Base-by-base conservation (phyloP, 768 basidiomycete genomes). In the Pisolithus tinctorius region DNA sequence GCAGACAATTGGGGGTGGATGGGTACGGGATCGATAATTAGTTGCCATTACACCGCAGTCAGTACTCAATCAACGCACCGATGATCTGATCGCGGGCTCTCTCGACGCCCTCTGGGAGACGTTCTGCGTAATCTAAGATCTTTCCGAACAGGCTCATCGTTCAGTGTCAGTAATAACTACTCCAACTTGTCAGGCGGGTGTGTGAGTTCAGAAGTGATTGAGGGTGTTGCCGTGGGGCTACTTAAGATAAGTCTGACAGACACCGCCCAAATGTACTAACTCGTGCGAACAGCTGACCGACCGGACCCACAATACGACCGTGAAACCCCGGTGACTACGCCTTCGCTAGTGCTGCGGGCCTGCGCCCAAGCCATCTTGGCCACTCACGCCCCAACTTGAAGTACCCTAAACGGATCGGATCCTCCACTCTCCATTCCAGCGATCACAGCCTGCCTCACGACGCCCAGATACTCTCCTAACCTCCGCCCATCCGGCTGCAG, bases 401-500 rank as follows among this genome's bases (percentile, higher is more conserved):
- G 43, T 30, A 78, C 66, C 58, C 78, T 72, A 63, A 88, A 87
- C 9, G 87, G 84, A 73, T 88, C 88, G 2, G 86, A 86, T 1
- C 87, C 86, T 8, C 87, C 88, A 23, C 72, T 69, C 61, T 89
- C 85, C 60, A 95, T 55, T 1, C 84, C 82, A 14, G 76, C 83
- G 58, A 96, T 61, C 20, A 88, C 74, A 1, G 86, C 87, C 55
- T 80, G 78, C 44, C 86, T 71, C 16, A 97, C 82, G 6, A 81
- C 81, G 0, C 76, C 77, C 31, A 96, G 69, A 63, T 96, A 95
- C 51, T 85, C 84, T 7, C 74, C 77, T 41, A 96, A 65, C 52
- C 78, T 70, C 38, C 80, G 73, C 7, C 82, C 82, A 27, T 79
- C 76, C 43, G 77, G 74, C 5, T 58, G 65, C 25, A 86, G 73